Evolutionary conservation across 768 basidiomycete genomes (phyloP), one percentile per base, ranked within the genome.

Genomic region (Lepiota venenata): DNA sequence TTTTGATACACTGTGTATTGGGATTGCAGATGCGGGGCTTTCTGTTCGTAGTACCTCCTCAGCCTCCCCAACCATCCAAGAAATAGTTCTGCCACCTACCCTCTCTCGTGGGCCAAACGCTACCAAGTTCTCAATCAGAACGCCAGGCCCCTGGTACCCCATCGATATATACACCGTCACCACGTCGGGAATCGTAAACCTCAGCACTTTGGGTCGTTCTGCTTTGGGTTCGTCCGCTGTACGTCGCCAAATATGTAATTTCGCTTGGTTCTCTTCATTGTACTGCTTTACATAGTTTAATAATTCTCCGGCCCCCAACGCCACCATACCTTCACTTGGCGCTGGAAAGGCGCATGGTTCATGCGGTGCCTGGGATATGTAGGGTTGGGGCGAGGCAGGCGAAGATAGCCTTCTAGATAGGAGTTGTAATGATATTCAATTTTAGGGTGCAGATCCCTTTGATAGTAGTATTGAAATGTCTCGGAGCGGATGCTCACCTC

Each of bases 81-180:
- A 32, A 39, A 43, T 18, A n/a, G 3, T 5, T 15, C 37, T 40
- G 49, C 52, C 39, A 32, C 74, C 48, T 58, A 86, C 88, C 71
- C 72, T 77, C 72, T 92, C 90, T 61, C 88, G 74, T 20, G 89
- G 83, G 5, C 86, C 88, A 65, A 90, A 88, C 9, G 77, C 79
- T n/a, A 82, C 76, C 41, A 87, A 75, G 51, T 76, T 85, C 61
- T 88, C 87, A 27, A 85, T 77, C 11, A 78, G 58, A 37, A 83
- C 59, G 36, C 70, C 70, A 35, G 64, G 55, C 25, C 58, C 60
- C 2, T 61, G 66, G 49, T 75, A 70, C 29, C 70, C 73, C 35
- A 84, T 66, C 5, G 78, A 80, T 41, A 90, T 62, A 70, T 84
- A 91, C 52, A 83, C 82, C 5, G 74, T 81, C 52, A 90, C 68